Base-by-base conservation (phyloP, 2,329 filamentous ascomycete genomes). In the Lasiodiplodia sp. region DNA sequence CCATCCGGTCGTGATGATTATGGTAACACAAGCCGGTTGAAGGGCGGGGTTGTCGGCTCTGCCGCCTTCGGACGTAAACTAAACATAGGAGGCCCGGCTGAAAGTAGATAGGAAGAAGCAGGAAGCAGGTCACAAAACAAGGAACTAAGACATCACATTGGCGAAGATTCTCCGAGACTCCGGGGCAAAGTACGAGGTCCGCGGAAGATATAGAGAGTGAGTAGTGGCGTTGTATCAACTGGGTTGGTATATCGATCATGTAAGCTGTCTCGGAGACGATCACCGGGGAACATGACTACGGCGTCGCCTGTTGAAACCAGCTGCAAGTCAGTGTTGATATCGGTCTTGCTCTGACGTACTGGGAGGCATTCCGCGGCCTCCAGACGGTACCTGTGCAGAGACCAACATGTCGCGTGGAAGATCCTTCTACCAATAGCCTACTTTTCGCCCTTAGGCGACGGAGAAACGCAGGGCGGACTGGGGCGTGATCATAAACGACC, bases 241-340 rank as follows among this genome's bases (percentile, higher is more conserved):
- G 14, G 60, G 47, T 16, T 38, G 47, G 47, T 64, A 64, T 64
- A 64, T 51, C 60, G 44, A n/a, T 14, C 6, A 52, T 64, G 60
- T 52, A n/a, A 25, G 47, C 47, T 23, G 60, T 52, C 60, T 64
- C 51, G 60, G 47, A 25, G n/a, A 18, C 58, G 58, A 51, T 21
- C 58, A n/a, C 58, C 58, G 47, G 18, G 38, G 11, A 28, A 44
- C 44, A 52, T 64, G 60, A 38, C 60, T 31, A 64, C 51, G 44
- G 60, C 12, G 60, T 64, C 60, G 60, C 47, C 44, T 64, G 21
- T 34, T 64, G 60, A 64, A 64, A 64, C 60, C 60, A 64, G 44
- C 60, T 52, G 60, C 28, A 51, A 64, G 60, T 64, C 47, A 64
- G 60, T 52, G 37, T 64, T 47, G 47, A 64, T 64, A 52, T 64